Conservation (phyloP, 2,329 filamentous ascomycete genomes). For the Paracoccidioides lutzii region DNA sequence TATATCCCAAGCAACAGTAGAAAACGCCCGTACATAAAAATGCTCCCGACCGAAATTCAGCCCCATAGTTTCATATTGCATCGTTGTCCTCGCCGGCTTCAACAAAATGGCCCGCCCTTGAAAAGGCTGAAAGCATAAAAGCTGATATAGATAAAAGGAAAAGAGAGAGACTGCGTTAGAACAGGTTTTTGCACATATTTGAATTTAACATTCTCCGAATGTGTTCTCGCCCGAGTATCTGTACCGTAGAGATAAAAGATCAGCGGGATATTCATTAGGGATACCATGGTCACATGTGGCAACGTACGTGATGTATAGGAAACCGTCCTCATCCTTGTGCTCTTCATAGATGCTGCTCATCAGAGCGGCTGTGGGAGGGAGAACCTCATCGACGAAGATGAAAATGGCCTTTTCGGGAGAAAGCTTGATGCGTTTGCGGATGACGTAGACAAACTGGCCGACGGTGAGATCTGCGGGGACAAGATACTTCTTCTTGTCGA, state of each 20-base stretch:
- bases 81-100: not conserved
- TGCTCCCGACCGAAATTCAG: constrained; percentile 2
- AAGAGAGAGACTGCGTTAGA: not conserved
- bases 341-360: constrained; percentile 99
- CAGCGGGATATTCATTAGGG: not conserved
- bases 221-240: constrained; percentile 98
- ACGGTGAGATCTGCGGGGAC: constrained; percentile 96
- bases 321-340: constrained; percentile 81
- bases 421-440: constrained; percentile 99
- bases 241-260: constrained; percentile 8
- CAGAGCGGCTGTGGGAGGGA: constrained; percentile 88
- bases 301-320: constrained; percentile 90
- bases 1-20: constrained; percentile 2
- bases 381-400: constrained; percentile 98
- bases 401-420: constrained; percentile 99
- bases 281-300: not conserved
- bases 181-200: not conserved
- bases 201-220: constrained; percentile 49
- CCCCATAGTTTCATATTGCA: not conserved
- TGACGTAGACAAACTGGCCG: constrained; percentile 99
- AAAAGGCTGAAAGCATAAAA: not conserved
- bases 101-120: not conserved
- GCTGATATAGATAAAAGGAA: not conserved
- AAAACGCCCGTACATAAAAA: constrained; percentile 4
- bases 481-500: constrained; percentile 99